Evolutionary conservation across 305 asterid species (phyloP).

Genomic region (Fraxinus floribunda): DNA sequence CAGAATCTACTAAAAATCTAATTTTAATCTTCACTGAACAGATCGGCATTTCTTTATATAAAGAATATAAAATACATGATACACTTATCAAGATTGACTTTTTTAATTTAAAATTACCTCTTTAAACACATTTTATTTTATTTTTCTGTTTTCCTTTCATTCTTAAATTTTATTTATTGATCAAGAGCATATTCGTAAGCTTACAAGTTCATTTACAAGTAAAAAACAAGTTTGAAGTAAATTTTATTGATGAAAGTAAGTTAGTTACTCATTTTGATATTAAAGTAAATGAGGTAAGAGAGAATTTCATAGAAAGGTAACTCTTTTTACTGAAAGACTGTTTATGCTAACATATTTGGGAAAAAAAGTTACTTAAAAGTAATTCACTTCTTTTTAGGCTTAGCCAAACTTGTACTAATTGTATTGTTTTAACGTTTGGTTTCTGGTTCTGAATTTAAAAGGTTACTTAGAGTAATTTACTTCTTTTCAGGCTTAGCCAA

Average conservation of each 20-base stretch:
- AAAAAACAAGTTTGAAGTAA: not conserved
- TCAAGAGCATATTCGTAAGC: not conserved
- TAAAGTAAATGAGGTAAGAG: not conserved
- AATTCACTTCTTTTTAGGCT: not conserved
- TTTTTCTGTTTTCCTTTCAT: not conserved
- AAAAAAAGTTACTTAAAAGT: not conserved
- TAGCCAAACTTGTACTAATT: not conserved
- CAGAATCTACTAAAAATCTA: too few relatives aligned
- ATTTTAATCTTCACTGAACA: too few relatives aligned
- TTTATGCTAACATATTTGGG: not conserved
- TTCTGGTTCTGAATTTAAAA: constrained; percentile 10
- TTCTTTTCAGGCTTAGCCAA: not conserved
- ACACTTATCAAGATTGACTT: not conserved
- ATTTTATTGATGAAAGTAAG: not conserved
- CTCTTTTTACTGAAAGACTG: not conserved
- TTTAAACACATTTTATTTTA: not conserved
- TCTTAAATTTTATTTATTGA: not conserved
- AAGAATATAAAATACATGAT: too few relatives aligned
- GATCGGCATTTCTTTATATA: too few relatives aligned
- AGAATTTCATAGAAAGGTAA: not conserved
- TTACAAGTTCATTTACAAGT: not conserved
- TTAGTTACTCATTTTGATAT: not conserved
- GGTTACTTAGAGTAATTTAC: not conserved
- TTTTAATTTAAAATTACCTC: not conserved
- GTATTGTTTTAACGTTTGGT: not conserved